Conservation (phyloP, 1,139 yeast genomes). For the Taphrina pruni region DNA sequence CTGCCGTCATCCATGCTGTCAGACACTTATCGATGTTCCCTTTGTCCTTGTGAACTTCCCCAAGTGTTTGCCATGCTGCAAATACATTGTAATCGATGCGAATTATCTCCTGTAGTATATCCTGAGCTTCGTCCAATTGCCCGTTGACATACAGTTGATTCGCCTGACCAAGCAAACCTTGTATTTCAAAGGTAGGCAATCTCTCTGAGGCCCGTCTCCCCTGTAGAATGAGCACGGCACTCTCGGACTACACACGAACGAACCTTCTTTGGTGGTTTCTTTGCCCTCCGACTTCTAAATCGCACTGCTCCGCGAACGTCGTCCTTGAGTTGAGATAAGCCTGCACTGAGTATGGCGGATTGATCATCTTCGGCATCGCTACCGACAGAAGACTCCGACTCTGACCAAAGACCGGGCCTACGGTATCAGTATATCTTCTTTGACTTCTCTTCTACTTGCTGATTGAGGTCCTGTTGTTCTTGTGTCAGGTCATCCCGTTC, state of each 20-base stretch:
- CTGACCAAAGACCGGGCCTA: slow-evolving; percentile 31
- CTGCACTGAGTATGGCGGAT: neutral
- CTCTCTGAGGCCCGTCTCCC: slow-evolving; percentile 33
- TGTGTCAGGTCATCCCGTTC: neutral
- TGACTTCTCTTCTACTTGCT: neutral
- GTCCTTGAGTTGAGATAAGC: slow-evolving; percentile 11
- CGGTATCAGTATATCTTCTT: neutral
- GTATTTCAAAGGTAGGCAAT: slow-evolving; percentile 69
- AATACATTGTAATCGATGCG: slow-evolving; percentile 76
- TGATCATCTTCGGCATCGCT: slow-evolving; percentile 1
- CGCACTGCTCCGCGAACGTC: slow-evolving; percentile 31
- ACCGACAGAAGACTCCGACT: slow-evolving; percentile 15
- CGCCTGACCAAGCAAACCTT: slow-evolving; percentile 69
- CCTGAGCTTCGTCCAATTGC: slow-evolving; percentile 70
- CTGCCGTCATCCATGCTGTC: slow-evolving; percentile 81
- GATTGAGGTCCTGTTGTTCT: slow-evolving; percentile 8
- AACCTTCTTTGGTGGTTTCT: slow-evolving; percentile 18
- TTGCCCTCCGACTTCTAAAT: slow-evolving; percentile 7
- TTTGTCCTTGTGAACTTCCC: slow-evolving; percentile 76
- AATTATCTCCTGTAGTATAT: slow-evolving; percentile 73
- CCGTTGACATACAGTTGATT: slow-evolving; percentile 76
- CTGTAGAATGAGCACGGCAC: neutral
- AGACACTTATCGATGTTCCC: slow-evolving; percentile 76
- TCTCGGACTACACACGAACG: neutral
- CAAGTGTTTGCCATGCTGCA: slow-evolving; percentile 83